phyloP scores from a whole-genome alignment of 1,284 basidiomycete genomes.

The Porodaedalea pini region DNA sequence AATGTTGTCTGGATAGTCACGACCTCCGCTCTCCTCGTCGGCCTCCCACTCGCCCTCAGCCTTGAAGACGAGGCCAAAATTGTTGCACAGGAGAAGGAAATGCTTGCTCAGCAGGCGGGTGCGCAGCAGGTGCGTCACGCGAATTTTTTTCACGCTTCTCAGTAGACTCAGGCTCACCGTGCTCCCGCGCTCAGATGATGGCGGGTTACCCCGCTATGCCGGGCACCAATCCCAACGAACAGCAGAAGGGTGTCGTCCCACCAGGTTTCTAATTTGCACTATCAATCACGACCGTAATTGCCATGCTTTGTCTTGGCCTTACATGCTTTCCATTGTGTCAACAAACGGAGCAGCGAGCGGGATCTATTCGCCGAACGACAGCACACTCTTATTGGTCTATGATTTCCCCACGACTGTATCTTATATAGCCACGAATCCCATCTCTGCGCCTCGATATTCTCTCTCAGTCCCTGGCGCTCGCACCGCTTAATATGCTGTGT shows the following conservation, averaged over 20 bases:
- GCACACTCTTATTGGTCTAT: constrained; percentile 7
- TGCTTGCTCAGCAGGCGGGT: constrained; percentile 89
- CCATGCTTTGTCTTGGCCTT: constrained; percentile 11
- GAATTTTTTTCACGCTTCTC: constrained; percentile 17
- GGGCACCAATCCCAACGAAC: constrained; percentile 36
- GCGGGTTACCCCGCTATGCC: constrained; percentile 45
- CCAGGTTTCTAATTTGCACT: constrained; percentile 60
- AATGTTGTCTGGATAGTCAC: constrained; percentile 94
- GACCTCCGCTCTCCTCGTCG: constrained; percentile 90
- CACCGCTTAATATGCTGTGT: neutral
- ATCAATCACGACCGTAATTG: constrained; percentile 5
- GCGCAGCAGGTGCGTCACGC: constrained; percentile 72
- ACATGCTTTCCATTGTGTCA: neutral
- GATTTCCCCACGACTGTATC: constrained; percentile 10
- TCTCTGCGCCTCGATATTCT: constrained; percentile 5
- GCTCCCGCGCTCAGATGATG: constrained; percentile 53
- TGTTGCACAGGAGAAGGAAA: constrained; percentile 92
- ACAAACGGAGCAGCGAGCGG: neutral
- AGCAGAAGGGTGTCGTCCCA: constrained; percentile 67
- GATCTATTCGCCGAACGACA: neutral
- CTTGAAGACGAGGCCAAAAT: constrained; percentile 96
- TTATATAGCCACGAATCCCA: constrained; percentile 15
- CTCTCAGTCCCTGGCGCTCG: neutral
- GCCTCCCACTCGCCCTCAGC: constrained; percentile 87
- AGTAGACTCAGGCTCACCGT: constrained; percentile 21